Base-by-base conservation (phyloP, 495 filamentous ascomycete genomes). In the Aspergillus nanangensis region DNA sequence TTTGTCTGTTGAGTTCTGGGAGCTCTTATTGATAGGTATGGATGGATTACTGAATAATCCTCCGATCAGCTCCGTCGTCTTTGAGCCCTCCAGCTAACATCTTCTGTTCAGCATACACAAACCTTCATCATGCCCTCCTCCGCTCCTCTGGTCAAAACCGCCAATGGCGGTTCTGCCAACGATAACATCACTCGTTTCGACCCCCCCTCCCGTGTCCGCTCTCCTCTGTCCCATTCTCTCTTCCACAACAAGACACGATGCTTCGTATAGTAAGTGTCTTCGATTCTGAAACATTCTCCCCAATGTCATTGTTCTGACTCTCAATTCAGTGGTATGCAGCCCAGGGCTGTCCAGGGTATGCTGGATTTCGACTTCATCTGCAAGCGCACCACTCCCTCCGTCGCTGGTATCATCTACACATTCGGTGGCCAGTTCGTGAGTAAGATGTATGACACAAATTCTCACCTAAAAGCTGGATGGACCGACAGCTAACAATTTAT, bases 351-450 rank as follows among this genome's bases (percentile, higher is more conserved):
- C 56, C 93, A 98, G 78, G 94, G 94, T 70, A 98, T 97, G 93
- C 87, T 98, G 65, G 93, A 98, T 71, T 98, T 98, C 72, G 93
- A 98, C 79, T 98, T 97, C 81, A 98, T 98, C 75, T 98, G 93
- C 89, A 97, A 96, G 81, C 88, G 93, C 48, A 78, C 78, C 65
- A 95, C 90, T 13, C 93, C 93, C 47, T 97, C 93, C 50, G 93
- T 98, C 40, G 93, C 93, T 54, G 93, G 90, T 71, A 98, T 98
- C 72, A 97, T 98, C 76, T 98, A 98, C 79, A 96, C 93, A 56
- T 98, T 98, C 65, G 93, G 93, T 70, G 93, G 93, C 44, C 93
- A 98, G 68, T 98, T 97, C 83, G 94, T 98, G 57, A 96, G 90
- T 81, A 98, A 98, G 84, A 98, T 98, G 93, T 85, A 66, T 47